Evolutionary conservation across 345 rosid species (phyloP).

Genomic region (Pistacia integerrima): DNA sequence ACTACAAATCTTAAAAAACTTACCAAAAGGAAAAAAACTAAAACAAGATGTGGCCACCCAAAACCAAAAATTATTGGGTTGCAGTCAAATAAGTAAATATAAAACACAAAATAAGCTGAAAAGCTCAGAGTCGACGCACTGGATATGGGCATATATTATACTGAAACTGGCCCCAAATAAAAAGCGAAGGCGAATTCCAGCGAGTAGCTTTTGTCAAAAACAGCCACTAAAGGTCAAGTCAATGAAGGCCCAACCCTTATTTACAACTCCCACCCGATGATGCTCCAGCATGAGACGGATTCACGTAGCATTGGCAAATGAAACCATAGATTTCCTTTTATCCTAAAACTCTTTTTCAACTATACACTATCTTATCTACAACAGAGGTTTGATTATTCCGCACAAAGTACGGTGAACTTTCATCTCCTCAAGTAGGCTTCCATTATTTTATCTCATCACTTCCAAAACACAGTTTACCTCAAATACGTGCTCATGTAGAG

Average conservation of each 20-base stretch:
- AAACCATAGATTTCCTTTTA: constrained; percentile 8
- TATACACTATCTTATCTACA: constrained; percentile 44
- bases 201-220: constrained; percentile 50
- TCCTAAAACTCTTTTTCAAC: constrained; percentile 21
- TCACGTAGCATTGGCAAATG: not conserved
- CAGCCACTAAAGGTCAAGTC: constrained; percentile 41
- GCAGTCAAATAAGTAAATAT: constrained; percentile 16
- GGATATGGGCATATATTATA: not conserved
- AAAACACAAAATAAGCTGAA: not conserved
- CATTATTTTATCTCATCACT: not conserved
- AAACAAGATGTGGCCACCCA: constrained; percentile 35
- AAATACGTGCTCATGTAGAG: constrained; percentile 77
- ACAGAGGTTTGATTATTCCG: constrained; percentile 22
- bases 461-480: constrained; percentile 23
- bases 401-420: not conserved
- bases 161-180: constrained; percentile 36
- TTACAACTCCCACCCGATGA: constrained; percentile 35
- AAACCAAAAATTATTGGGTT: constrained; percentile 37
- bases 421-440: constrained; percentile 13
- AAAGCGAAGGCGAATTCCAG: constrained; percentile 44
- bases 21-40: not conserved
- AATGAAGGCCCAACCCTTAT: constrained; percentile 20
- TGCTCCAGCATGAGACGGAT: constrained; percentile 8
- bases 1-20: not conserved
- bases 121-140: constrained; percentile 1